Evolutionary conservation across 2,329 filamentous ascomycete genomes (phyloP).

Genomic region (Neonectria punicea): DNA sequence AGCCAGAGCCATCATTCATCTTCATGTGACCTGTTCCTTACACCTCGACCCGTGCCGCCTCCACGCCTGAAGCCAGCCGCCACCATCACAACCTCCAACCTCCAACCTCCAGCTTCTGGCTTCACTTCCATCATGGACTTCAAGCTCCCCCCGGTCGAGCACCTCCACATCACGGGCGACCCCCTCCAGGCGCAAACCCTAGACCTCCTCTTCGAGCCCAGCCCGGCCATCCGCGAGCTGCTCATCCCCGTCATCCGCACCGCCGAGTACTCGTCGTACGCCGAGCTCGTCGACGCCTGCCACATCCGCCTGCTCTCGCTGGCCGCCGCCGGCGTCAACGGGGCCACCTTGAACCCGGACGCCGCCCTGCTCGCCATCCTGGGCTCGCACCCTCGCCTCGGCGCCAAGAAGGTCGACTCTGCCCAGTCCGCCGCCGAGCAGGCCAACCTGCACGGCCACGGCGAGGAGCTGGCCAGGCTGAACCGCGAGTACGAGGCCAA

Average conservation of each 20-base stretch:
- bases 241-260: slow-evolving; percentile 73
- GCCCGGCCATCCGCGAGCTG: slow-evolving; percentile 76
- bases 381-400: slow-evolving; percentile 84
- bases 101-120: background rate
- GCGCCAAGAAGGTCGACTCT: slow-evolving; percentile 84
- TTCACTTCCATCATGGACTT: slow-evolving; percentile 31
- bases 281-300: slow-evolving; percentile 74
- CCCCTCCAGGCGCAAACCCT: slow-evolving; percentile 67
- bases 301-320: slow-evolving; percentile 71
- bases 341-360: slow-evolving; percentile 47
- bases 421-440: slow-evolving; percentile 85
- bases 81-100: slow-evolving; percentile 1
- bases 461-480: slow-evolving; percentile 70
- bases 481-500: slow-evolving; percentile 83
- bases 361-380: slow-evolving; percentile 76
- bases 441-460: slow-evolving; percentile 73
- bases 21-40: background rate
- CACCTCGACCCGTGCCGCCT: background rate
- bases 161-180: slow-evolving; percentile 66
- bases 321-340: slow-evolving; percentile 59
- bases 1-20: background rate
- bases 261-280: slow-evolving; percentile 71
- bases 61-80: background rate
- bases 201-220: slow-evolving; percentile 88
- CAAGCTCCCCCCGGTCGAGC: slow-evolving; percentile 65